Percentiles rank a stretch among this genome's conserved stretches.
Conservation (phyloP, 768 basidiomycete species). For the Omphalotus guepiniiformis region DNA sequence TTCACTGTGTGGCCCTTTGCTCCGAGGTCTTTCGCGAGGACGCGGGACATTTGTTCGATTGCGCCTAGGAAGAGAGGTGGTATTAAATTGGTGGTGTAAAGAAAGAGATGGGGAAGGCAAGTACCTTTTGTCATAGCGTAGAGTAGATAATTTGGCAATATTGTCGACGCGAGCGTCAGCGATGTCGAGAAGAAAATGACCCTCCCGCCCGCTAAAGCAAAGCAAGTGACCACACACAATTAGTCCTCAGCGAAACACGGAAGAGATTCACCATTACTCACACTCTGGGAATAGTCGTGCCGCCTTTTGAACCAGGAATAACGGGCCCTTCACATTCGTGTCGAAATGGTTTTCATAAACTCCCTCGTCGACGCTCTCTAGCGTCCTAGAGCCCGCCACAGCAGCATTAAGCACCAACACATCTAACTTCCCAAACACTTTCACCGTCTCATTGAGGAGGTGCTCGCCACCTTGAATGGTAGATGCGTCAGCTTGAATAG, state of each 20-base stretch:
- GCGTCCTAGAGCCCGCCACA: conserved; percentile 46
- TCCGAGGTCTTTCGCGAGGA: conserved; percentile 58
- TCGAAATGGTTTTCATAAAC: conserved; percentile 49
- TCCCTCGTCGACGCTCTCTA: conserved; percentile 50
- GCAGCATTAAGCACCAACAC: conserved; percentile 59
- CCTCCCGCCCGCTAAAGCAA: conserved; percentile 40
- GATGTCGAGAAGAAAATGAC: conserved; percentile 58
- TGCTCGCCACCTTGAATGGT: conserved; percentile 40
- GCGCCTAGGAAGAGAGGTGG: conserved; percentile 22
- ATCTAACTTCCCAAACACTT: conserved; percentile 48
- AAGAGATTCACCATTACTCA: conserved; percentile 25
- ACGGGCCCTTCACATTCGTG: conserved; percentile 55
- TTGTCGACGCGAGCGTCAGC: conserved; percentile 29
- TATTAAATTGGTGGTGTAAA: neutral
- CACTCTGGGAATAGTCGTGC: conserved; percentile 40
- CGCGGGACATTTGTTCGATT: conserved; percentile 53
- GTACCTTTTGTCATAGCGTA: conserved; percentile 8
- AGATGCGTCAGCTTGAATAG: conserved; percentile 50
- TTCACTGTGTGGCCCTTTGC: conserved; percentile 52
- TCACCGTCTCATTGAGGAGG: conserved; percentile 45
- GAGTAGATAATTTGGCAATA: conserved; percentile 5
- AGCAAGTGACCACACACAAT: neutral
- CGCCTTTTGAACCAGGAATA: conserved; percentile 52
- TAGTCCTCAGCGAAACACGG: neutral
- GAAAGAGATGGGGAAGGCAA: neutral